Percentiles rank a stretch among this genome's conserved stretches.
These are phyloP conservation scores for Globisporangium lucens DNA, from an alignment of 352 stramenopile genomes.

Conservation along the genomic window DNA sequence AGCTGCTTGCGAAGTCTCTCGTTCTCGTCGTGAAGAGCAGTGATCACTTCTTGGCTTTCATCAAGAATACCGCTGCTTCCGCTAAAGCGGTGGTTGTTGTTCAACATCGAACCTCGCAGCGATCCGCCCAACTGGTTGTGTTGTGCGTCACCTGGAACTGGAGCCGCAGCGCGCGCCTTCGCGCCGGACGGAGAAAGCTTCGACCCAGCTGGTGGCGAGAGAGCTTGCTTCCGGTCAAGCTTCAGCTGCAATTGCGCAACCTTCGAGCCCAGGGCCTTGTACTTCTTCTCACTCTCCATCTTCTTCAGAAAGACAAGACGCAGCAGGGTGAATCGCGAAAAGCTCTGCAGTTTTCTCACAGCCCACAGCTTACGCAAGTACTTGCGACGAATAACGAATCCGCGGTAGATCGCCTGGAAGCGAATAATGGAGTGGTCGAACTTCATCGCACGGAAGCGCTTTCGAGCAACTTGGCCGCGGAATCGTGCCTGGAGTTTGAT, in stretches of 20 bases:
- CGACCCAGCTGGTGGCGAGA: conserved; percentile 16
- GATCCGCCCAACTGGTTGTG: conserved; percentile 22
- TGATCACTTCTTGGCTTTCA: conserved; percentile 87
- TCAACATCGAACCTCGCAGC: conserved; percentile 49
- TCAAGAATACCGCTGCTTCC: conserved; percentile 75
- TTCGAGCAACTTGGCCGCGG: conserved; percentile 57
- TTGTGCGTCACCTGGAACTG: conserved; percentile 14
- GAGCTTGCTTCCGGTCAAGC: conserved; percentile 57
- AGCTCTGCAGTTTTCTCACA: conserved; percentile 61
- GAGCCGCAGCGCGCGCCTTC: conserved; percentile 23
- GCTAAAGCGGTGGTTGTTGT: conserved; percentile 49
- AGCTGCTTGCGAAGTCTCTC: conserved; percentile 70
- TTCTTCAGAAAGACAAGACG: conserved; percentile 72
- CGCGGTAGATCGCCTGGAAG: conserved; percentile 69
- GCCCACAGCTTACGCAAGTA: conserved; percentile 56
- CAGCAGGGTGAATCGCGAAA: conserved; percentile 74
- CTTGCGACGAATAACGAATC: conserved; percentile 42
- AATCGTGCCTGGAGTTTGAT: conserved; percentile 58
- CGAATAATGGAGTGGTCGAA: conserved; percentile 76
- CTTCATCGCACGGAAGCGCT: conserved; percentile 64
- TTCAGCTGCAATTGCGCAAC: conserved; percentile 69
- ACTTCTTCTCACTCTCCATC: conserved; percentile 82
- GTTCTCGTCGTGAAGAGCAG: conserved; percentile 80
- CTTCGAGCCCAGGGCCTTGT: conserved; percentile 70
- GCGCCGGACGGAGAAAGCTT: conserved; percentile 44